Base-by-base conservation (phyloP, 768 basidiomycete genomes). In the Kwoniella dendrophila region DNA sequence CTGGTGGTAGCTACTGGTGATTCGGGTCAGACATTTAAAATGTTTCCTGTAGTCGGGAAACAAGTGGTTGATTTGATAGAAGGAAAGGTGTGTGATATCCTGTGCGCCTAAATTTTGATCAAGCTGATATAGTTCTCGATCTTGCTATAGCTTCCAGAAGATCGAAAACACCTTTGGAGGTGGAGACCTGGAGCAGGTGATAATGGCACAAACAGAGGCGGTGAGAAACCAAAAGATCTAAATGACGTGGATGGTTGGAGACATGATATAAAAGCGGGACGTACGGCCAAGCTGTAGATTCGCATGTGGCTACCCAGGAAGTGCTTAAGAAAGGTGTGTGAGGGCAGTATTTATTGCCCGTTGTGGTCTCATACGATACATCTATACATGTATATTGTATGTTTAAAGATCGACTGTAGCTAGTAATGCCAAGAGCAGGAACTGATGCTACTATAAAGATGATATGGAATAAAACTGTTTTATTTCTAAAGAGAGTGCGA, bases 1-100 rank as follows among this genome's bases (percentile, higher is more conserved):
- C 47, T 77, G 22, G 70, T 67, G 32, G 63, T 77, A 11, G 76
- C 76, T 0, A 70, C 73, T 3, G 73, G 75, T 10, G 71, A 77
- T 50, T 43, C 38, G 12, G 71, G 64, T n/a, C 71, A 74, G 51
- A 63, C 68, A 1, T 77, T 77, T 67, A 68, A 73, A 55, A 70
- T 66, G n/a, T 57, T 77, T 1, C 75, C 75, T 1, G 56, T 59
- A 11, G 72, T 74, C 2, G 75, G 75, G 0, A 54, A 43, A 5
- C 54, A 74, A 27, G 67, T 77, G 10, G 71, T 68, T 10, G 75
- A 77, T 56, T 34, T 73, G 52, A 63, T 77, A 1, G 73, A 77
- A 52, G 73, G 69, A 34, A 77, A 72, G 61, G 69, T 74, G 47
- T 56, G 71, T 52, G 11, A 27, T 4, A 29, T n/a, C 7, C 26